Conservation (phyloP, 805 yeast species). For the Yarrowia sp. region DNA sequence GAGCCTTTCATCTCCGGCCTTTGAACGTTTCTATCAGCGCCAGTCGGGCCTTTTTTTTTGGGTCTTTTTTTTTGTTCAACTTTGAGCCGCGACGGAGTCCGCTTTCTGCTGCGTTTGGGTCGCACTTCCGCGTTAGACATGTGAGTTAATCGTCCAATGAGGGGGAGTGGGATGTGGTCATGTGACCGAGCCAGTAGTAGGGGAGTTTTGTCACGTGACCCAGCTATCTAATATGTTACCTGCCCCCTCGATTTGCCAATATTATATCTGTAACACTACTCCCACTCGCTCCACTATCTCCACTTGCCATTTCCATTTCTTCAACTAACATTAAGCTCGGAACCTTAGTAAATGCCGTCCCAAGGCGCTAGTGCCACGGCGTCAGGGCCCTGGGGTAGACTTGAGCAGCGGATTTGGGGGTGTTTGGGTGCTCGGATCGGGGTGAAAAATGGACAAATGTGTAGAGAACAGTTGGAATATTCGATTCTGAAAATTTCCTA, state of each 20-base stretch:
- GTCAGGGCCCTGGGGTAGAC: constrained; percentile 34
- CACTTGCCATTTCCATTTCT: constrained; percentile 16
- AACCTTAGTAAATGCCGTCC: constrained; percentile 38
- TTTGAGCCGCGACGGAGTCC: constrained; percentile 16
- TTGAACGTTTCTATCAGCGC: not conserved
- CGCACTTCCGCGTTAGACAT: constrained; percentile 30
- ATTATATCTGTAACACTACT: too few species aligned
- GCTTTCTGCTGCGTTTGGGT: constrained; percentile 3
- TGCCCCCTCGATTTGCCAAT: too few species aligned
- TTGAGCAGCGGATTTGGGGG: too few species aligned
- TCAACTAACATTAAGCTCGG: constrained; percentile 18
- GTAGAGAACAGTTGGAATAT: too few species aligned
- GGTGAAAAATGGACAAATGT: too few species aligned
- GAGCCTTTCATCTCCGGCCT: not conserved
- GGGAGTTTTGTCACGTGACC: not conserved
- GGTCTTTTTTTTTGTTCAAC: not conserved
- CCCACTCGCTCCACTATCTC: constrained; percentile 13
- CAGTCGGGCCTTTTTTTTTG: not conserved
- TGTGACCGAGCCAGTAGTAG: too few species aligned
- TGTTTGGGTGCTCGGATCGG: too few species aligned
- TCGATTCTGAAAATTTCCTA: too few species aligned
- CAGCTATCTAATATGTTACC: too few species aligned
- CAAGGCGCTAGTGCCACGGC: constrained; percentile 39
- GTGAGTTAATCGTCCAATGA: constrained; percentile 31
- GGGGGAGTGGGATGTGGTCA: not conserved